Conservation (phyloP, 129 eudicot species). For the Mikania micrantha region DNA sequence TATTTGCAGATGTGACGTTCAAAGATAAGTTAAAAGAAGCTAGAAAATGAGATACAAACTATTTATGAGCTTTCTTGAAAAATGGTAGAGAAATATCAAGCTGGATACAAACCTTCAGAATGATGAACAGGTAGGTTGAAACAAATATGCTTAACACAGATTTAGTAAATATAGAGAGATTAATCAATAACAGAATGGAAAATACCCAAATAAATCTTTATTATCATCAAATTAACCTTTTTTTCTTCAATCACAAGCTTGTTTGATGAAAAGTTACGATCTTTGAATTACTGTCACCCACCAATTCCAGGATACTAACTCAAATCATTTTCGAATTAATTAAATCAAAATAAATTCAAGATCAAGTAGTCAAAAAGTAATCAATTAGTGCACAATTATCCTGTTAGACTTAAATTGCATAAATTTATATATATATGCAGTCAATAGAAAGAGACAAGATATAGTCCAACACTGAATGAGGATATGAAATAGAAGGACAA, state of each 20-base stretch:
- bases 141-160: constrained; percentile 2
- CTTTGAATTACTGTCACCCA: constrained; percentile 4
- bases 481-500: constrained; percentile 26
- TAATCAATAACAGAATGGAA: constrained; percentile 1
- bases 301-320: constrained; percentile 7
- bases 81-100: no score
- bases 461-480: constrained; percentile 37
- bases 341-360: not conserved
- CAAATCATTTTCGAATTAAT: constrained; percentile 1
- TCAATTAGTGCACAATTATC: not conserved
- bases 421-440: not conserved
- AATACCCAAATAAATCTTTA: no score
- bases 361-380: not conserved
- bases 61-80: no score
- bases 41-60: no score
- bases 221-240: not conserved
- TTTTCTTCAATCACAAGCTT: not conserved
- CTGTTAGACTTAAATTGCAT: not conserved
- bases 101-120: not conserved
- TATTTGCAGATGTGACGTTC: no score
- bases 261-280: not conserved
- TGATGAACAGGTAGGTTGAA: not conserved
- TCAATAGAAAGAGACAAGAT: constrained; percentile 28
- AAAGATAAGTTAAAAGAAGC: no score
- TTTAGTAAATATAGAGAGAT: constrained; percentile 2